Conservation (phyloP, 1,284 basidiomycete genomes). For the Sanghuangporus sanghuang region DNA sequence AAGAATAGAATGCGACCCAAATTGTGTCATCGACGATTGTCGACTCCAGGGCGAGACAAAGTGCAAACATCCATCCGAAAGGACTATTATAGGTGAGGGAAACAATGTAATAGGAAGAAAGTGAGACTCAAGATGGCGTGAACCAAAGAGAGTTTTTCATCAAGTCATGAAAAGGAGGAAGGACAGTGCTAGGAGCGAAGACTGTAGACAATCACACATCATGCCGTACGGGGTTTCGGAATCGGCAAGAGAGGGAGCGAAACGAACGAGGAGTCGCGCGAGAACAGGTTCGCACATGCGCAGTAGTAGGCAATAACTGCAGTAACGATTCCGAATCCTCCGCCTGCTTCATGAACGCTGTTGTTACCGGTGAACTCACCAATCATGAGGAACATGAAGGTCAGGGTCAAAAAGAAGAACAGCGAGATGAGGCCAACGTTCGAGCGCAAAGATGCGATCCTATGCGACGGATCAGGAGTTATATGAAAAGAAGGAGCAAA, state of each 20-base stretch:
- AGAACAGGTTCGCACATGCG: conserved; percentile 57
- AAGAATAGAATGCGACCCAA: neutral
- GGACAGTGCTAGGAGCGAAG: conserved; percentile 3
- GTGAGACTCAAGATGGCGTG: neutral
- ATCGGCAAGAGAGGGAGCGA: conserved; percentile 44
- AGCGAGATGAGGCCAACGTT: conserved; percentile 62
- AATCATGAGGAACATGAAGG: conserved; percentile 54
- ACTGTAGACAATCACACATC: conserved; percentile 3
- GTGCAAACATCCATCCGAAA: neutral
- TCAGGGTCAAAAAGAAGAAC: conserved; percentile 68
- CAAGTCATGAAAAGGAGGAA: neutral
- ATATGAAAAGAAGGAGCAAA: conserved; percentile 19
- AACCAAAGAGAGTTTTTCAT: neutral
- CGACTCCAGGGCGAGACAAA: neutral
- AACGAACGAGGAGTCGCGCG: conserved; percentile 44
- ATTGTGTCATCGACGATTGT: neutral
- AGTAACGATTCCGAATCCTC: conserved; percentile 66
- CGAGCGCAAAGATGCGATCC: conserved; percentile 60
- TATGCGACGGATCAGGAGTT: conserved; percentile 23
- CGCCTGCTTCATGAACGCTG: conserved; percentile 47
- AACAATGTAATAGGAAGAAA: neutral
- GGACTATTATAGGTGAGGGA: neutral
- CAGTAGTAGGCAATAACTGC: conserved; percentile 66
- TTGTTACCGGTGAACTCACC: conserved; percentile 34
- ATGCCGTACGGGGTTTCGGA: conserved; percentile 19